A percentile compares a stretch with the other conserved stretches of the same genome.
Evolutionary conservation across 768 basidiomycete species (phyloP).

Genomic region (Panaeolus cyanescens): DNA sequence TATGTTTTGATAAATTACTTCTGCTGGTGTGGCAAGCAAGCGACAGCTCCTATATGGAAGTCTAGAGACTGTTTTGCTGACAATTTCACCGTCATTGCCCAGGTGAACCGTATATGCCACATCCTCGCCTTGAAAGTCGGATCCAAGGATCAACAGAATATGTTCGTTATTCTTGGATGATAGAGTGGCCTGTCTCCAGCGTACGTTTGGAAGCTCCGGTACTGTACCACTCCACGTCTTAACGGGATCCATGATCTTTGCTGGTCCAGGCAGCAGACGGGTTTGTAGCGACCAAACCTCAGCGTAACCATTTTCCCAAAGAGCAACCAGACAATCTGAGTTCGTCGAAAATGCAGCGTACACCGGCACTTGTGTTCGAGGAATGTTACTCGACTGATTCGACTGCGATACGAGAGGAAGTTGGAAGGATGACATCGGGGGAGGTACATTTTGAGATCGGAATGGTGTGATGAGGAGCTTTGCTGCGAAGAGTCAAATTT

Average conservation of each 20-base stretch:
- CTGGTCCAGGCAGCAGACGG: conserved; percentile 55
- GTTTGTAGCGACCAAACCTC: conserved; percentile 74
- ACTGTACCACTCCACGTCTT: conserved; percentile 35
- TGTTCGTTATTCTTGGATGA: neutral
- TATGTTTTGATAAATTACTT: conserved; percentile 39
- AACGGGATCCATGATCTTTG: conserved; percentile 60
- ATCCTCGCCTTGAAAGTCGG: neutral
- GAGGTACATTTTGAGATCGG: conserved; percentile 92
- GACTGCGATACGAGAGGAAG: conserved; percentile 30
- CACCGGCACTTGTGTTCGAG: conserved; percentile 48
- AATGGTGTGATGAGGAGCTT: conserved; percentile 87
- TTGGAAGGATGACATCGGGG: conserved; percentile 87
- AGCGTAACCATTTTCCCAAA: conserved; percentile 72
- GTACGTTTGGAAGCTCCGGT: conserved; percentile 15
- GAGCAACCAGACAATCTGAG: conserved; percentile 59
- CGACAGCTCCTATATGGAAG: conserved; percentile 49
- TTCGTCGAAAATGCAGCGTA: conserved; percentile 64
- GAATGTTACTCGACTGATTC: conserved; percentile 14
- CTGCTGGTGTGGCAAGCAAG: conserved; percentile 36
- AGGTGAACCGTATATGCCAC: conserved; percentile 6
- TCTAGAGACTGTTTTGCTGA: conserved; percentile 15
- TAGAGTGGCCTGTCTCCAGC: conserved; percentile 36
- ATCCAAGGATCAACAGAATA: neutral
- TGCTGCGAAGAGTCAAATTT: conserved; percentile 42
- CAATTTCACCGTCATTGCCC: conserved; percentile 18